Percentiles rank a stretch among this genome's conserved stretches.
phyloP scores from a whole-genome alignment of 176 grass and related monocot species.

The Carex cristatella region DNA sequence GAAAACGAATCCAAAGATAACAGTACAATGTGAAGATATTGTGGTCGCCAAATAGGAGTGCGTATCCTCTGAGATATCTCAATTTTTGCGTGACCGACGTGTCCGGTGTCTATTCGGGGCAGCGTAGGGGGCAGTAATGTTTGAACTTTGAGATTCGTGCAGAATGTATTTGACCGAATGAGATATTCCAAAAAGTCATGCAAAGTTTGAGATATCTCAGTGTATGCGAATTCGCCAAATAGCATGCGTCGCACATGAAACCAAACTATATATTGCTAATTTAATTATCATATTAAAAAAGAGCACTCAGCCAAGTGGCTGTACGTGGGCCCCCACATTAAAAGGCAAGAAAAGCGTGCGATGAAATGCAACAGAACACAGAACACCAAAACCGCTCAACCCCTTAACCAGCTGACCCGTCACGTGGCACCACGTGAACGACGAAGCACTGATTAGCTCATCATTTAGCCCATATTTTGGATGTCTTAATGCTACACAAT shows the following conservation, averaged over 20 bases:
- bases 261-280: not conserved
- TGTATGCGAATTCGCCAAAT: not conserved
- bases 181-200: too few species aligned
- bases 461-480: not conserved
- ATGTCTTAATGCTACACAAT: not conserved
- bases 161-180: too few species aligned
- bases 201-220: too few species aligned
- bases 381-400: slow-evolving; percentile 7
- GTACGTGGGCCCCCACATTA: not conserved
- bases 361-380: not conserved
- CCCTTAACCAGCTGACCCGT: not conserved
- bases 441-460: not conserved
- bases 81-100: too few species aligned
- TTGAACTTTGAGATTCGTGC: too few species aligned
- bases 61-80: too few species aligned
- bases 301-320: not conserved
- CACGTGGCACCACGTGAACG: slow-evolving; percentile 15
- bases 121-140: too few species aligned
- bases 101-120: too few species aligned
- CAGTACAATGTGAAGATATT: not conserved
- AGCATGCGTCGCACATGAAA: not conserved
- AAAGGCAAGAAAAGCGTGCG: not conserved
- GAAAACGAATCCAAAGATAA: not conserved
- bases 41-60: not conserved
- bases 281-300: not conserved